Percentiles rank a stretch among this genome's conserved stretches.
These are phyloP conservation scores for Oemleria cerasiformis DNA, from an alignment of 306 rosid genomes.

Conservation along the genomic window DNA sequence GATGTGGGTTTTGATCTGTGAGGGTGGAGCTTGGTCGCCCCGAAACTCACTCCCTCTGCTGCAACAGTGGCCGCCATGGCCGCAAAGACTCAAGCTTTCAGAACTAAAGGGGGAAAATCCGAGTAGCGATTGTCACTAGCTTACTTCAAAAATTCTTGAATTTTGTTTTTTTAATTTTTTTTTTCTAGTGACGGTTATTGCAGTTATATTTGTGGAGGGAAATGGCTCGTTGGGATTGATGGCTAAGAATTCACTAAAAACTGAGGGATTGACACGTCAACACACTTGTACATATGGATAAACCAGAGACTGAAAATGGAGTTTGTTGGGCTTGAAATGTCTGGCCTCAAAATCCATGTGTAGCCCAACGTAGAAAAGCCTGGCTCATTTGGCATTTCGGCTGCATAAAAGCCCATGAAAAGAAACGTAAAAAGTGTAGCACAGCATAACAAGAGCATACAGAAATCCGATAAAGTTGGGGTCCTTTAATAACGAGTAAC, in stretches of 20 bases:
- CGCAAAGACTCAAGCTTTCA: conserved; percentile 9
- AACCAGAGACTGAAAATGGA: neutral
- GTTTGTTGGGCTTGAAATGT: neutral
- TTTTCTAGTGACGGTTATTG: conserved; percentile 28
- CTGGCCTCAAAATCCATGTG: neutral
- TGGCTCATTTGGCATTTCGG: too few species aligned
- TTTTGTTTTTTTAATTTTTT: neutral
- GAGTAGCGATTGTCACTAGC: conserved; percentile 5
- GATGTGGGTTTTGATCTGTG: conserved; percentile 45
- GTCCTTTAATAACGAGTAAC: too few species aligned
- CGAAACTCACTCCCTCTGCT: conserved; percentile 54
- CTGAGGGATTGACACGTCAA: conserved; percentile 22
- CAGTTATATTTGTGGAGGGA: conserved; percentile 59
- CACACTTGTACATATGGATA: neutral
- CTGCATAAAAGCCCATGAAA: too few species aligned
- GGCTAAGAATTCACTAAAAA: conserved; percentile 33
- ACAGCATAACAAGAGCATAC: too few species aligned
- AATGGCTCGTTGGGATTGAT: conserved; percentile 39
- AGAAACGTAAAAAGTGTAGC: too few species aligned
- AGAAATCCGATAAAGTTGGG: too few species aligned
- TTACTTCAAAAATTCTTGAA: conserved; percentile 4
- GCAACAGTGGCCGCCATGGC: conserved; percentile 51
- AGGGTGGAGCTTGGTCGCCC: conserved; percentile 49
- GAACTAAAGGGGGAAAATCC: conserved; percentile 14
- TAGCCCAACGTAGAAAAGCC: neutral